Evolutionary conservation across 768 basidiomycete species (phyloP), one percentile per base, ranked within the genome.

Genomic region (Clitopilus passeckerianus): DNA sequence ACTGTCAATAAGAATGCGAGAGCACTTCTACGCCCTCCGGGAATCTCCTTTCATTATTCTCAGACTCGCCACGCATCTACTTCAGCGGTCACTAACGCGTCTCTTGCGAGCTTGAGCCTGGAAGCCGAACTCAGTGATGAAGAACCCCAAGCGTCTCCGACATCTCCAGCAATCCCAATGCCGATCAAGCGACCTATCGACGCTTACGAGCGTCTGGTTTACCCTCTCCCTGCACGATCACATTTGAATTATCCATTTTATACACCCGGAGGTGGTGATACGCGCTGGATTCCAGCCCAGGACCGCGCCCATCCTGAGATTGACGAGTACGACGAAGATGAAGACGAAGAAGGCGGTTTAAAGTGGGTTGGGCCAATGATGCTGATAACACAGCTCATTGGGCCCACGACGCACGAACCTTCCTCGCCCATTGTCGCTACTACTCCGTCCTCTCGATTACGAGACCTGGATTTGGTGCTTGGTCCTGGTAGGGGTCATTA

Each of bases 331-430:
- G 46, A 50, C 20, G 46, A 50, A 3, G 46, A 23, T 5, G 79
- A 76, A 57, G 70, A 79, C 12, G 81, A 85, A 64, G 83, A 83
- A 69, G 80, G 80, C 37, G 86, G 84, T n/a, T 67, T 80, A 58
- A 79, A 85, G 53, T 91, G 90, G 90, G 83, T 90, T 9, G 90
- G 90, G 27, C 76, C 82, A 20, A 66, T 91, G 63, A 83, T 92
- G 90, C 22, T 33, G 35, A 23, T 55, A 10, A 37, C 33, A 5
- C 35, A 88, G 59, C 27, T 55, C 24, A 23, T 50, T 4, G 22
- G 18, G n/a, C 46, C 46, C 12, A 50, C 46, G 6, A 50, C 22
- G 9, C 46, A 50, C 22, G 46, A 50, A 22, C 46, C 46, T n/a
- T 50, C 46, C 3, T 50, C 46, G 10, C 46, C 46, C 5, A 12